These are phyloP conservation scores for Leptographium flavum DNA, from an alignment of 2,329 filamentous ascomycete species.

Conservation along the genomic window DNA sequence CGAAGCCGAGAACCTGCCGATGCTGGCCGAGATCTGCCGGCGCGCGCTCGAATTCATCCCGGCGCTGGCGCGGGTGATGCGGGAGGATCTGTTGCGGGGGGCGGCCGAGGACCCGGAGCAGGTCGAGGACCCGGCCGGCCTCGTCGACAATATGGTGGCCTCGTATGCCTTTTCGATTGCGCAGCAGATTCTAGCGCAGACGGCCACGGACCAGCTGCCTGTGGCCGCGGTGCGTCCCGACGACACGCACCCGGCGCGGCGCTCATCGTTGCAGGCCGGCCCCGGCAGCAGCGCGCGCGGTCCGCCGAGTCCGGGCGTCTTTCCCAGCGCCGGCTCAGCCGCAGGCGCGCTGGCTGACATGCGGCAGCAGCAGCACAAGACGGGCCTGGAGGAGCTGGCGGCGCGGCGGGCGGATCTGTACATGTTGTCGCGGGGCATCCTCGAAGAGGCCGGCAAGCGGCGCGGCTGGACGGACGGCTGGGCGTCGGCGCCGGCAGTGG, in stretches of 20 bases:
- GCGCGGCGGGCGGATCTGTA: conserved; percentile 73
- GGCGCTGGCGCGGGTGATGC: conserved; percentile 62
- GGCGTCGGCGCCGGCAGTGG: conserved; percentile 41
- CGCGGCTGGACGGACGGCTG: conserved; percentile 67
- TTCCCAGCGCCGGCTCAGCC: conserved; percentile 32
- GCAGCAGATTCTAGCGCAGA: conserved; percentile 64
- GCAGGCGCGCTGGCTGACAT: conserved; percentile 19
- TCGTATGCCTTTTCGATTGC: conserved; percentile 68
- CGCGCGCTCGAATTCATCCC: conserved; percentile 75
- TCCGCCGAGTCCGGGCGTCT: conserved; percentile 34
- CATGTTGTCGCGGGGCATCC: conserved; percentile 61
- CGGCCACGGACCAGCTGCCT: conserved; percentile 51
- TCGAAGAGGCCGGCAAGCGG: conserved; percentile 59
- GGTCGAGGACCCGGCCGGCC: conserved; percentile 17
- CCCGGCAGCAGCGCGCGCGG: conserved; percentile 20
- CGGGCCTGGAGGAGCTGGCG: conserved; percentile 67
- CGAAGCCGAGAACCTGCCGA: conserved; percentile 58
- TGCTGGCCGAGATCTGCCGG: conserved; percentile 76
- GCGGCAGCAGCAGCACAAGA: conserved; percentile 37
- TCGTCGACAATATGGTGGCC: conserved; percentile 60
- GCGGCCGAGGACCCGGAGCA: conserved; percentile 16
- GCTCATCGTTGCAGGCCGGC: conserved; percentile 44
- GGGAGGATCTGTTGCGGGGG: conserved; percentile 59
- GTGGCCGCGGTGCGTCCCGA: conserved; percentile 36
- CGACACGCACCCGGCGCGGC: conserved; percentile 51